Conservation (phyloP, 225 moss, liverwort and hornwort species). For the Lunularia cruciata region DNA sequence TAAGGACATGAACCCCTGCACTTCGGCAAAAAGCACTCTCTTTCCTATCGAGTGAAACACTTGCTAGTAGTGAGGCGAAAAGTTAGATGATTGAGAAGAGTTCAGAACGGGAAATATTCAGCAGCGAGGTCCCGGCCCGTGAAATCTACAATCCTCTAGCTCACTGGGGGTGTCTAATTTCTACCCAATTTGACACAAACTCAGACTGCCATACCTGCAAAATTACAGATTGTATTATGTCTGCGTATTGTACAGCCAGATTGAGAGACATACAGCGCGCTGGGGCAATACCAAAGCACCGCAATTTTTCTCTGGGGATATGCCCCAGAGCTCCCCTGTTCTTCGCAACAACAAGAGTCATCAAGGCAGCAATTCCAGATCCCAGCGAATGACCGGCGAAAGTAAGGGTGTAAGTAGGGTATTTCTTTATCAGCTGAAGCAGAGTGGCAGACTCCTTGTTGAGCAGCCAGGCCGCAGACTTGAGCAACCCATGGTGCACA, state of each 20-base stretch:
- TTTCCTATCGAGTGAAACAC: no score
- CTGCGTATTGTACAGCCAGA: constrained; percentile 51
- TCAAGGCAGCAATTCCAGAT: constrained; percentile 50
- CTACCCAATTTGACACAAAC: not conserved
- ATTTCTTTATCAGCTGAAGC: constrained; percentile 33
- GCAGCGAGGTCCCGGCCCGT: not conserved
- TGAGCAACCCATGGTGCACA: constrained; percentile 52
- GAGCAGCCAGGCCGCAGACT: constrained; percentile 50
- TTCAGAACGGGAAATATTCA: no score
- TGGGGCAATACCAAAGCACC: constrained; percentile 45
- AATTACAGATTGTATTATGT: constrained; percentile 50
- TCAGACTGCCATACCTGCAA: constrained; percentile 39
- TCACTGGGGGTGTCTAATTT: not conserved
- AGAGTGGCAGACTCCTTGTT: constrained; percentile 49
- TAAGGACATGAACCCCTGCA: no score
- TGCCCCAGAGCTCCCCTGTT: constrained; percentile 41
- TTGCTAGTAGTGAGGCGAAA: no score
- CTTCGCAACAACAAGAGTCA: constrained; percentile 43
- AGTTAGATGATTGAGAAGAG: not conserved
- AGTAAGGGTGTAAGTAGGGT: constrained; percentile 43
- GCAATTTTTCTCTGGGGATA: constrained; percentile 36
- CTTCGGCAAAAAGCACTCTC: no score
- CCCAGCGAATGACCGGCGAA: constrained; percentile 60
- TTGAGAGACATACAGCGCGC: constrained; percentile 58
- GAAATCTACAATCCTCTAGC: not conserved